These are phyloP conservation scores for Colletotrichum limetticola DNA, from an alignment of 2,329 filamentous ascomycete species.

Conservation along the genomic window DNA sequence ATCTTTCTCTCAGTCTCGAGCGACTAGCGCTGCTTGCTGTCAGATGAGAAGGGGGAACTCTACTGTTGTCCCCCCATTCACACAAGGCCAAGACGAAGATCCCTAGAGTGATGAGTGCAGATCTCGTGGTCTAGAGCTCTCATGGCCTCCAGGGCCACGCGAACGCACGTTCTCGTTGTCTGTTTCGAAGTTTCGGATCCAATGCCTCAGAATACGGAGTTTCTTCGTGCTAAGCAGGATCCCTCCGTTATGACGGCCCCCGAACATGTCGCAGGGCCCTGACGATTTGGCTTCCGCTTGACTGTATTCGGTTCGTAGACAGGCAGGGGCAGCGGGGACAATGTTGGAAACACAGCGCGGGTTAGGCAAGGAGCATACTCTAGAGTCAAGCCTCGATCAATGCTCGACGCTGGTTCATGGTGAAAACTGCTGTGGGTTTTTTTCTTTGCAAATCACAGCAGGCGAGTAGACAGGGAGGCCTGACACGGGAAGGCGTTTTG, in stretches of 20 bases:
- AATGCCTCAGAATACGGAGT: conserved; percentile 12
- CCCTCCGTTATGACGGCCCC: background rate
- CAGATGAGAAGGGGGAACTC: background rate
- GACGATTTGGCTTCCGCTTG: conserved; percentile 13
- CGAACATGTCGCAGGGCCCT: conserved; percentile 25
- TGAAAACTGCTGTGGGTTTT: conserved; percentile 6
- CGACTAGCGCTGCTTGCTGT: background rate
- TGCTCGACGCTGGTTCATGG: background rate
- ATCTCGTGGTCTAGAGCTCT: conserved; percentile 8
- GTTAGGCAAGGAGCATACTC: background rate
- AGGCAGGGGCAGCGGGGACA: background rate
- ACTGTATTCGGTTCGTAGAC: background rate
- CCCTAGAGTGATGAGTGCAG: background rate
- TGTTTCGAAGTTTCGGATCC: conserved; percentile 23
- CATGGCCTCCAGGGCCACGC: background rate
- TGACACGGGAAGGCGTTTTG: conserved; percentile 18
- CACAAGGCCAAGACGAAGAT: background rate
- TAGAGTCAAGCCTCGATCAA: background rate
- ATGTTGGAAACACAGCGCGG: background rate
- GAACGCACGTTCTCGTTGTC: conserved; percentile 3
- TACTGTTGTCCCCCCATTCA: background rate
- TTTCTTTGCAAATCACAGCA: background rate
- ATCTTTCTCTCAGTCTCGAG: background rate
- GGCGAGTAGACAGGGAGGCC: conserved; percentile 19
- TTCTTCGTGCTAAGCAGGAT: background rate